Evolutionary conservation across 768 basidiomycete species (phyloP).

Genomic region (Hypsizygus marmoreus): DNA sequence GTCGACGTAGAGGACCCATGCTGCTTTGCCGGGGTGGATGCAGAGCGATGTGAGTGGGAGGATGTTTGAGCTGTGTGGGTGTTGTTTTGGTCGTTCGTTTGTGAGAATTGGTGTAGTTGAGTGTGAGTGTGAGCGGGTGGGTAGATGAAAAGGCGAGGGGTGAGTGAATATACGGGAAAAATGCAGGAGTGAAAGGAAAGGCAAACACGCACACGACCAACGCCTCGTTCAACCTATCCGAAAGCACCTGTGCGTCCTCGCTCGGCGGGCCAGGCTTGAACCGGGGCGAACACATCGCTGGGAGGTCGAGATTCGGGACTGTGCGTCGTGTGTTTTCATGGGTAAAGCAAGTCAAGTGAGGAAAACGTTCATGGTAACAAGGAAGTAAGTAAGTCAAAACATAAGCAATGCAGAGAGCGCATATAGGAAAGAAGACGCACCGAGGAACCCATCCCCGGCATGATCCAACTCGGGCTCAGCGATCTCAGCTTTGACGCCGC

Average conservation of each 20-base stretch:
- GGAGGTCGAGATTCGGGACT: constrained; percentile 96
- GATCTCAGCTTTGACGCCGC: constrained; percentile 95
- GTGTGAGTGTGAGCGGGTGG: too few relatives aligned
- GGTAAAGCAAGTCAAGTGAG: background rate
- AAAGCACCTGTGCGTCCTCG: constrained; percentile 92
- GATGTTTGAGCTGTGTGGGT: constrained; percentile 55
- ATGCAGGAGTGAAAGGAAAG: background rate
- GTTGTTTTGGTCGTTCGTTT: constrained; percentile 4
- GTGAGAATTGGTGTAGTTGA: too few relatives aligned
- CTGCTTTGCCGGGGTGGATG: constrained; percentile 80
- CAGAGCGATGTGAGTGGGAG: constrained; percentile 70
- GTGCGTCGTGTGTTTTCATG: background rate
- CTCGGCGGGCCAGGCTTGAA: constrained; percentile 96
- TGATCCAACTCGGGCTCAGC: constrained; percentile 84
- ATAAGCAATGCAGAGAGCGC: too few relatives aligned
- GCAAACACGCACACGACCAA: constrained; percentile 62
- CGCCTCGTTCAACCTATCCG: constrained; percentile 77
- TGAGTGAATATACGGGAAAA: too few relatives aligned
- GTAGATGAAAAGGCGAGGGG: too few relatives aligned
- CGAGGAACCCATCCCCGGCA: constrained; percentile 79
- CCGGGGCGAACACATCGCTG: constrained; percentile 88
- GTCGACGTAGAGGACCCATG: constrained; percentile 95
- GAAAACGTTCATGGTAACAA: constrained; percentile 3
- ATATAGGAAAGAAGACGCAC: constrained; percentile 44
- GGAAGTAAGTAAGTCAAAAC: constrained; percentile 2